These are phyloP conservation scores for Xylaria arbuscula DNA, from an alignment of 2,329 filamentous ascomycete genomes.

Conservation along the genomic window DNA sequence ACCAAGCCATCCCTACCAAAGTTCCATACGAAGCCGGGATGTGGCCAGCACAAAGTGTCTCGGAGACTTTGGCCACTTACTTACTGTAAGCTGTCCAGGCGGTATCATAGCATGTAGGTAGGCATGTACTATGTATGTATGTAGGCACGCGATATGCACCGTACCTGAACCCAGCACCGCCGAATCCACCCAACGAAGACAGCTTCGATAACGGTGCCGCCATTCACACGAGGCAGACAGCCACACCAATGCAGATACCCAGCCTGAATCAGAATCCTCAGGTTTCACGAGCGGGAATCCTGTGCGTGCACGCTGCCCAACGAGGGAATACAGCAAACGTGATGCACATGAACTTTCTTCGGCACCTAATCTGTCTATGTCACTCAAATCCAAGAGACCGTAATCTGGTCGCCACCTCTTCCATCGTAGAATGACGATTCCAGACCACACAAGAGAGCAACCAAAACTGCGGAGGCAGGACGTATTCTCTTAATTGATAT, in stretches of 20 bases:
- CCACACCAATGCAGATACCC: conserved; percentile 46
- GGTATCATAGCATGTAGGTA: conserved; percentile 2
- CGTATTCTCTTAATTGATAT: conserved; percentile 2
- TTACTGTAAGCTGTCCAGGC: background rate
- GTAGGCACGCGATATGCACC: conserved; percentile 37
- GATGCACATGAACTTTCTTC: conserved; percentile 29
- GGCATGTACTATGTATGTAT: conserved; percentile 10
- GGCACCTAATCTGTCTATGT: conserved; percentile 1
- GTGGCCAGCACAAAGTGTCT: conserved; percentile 27
- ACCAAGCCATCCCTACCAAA: conserved; percentile 23
- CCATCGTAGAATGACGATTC: conserved; percentile 4
- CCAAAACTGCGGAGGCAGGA: conserved; percentile 9
- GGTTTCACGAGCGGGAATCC: conserved; percentile 44
- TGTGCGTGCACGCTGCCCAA: conserved; percentile 38
- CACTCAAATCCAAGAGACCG: conserved; percentile 17
- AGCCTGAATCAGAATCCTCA: conserved; percentile 43
- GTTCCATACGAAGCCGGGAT: conserved; percentile 25
- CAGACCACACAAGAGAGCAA: conserved; percentile 9
- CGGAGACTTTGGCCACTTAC: conserved; percentile 4
- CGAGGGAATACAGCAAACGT: conserved; percentile 37
- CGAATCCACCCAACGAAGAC: conserved; percentile 28
- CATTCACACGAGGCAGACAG: conserved; percentile 38
- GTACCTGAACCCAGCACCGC: conserved; percentile 37
- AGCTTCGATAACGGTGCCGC: conserved; percentile 16
- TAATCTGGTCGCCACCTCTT: conserved; percentile 18